Evolutionary conservation across 164 flowering plant species (phyloP), one percentile per base, ranked within the genome.

Genomic region (Chimonanthus salicifolius): DNA sequence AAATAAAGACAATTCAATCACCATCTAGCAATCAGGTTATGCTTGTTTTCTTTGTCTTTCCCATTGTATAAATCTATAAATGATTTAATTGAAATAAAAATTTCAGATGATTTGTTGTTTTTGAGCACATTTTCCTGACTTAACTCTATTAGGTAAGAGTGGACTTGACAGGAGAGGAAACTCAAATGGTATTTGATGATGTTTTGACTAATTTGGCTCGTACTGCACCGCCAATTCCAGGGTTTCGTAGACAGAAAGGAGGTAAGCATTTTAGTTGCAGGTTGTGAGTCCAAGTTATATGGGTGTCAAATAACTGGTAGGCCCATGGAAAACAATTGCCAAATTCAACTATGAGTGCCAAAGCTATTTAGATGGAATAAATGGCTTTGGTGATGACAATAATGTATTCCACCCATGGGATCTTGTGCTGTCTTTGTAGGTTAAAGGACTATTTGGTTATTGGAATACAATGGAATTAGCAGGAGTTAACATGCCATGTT

Each of bases 161-260:
- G 82, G 92, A 88, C 58, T 66, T 91, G 78, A 70, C 84, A 58
- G 91, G 90, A 47, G 80, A 78, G 73, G 85, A 87, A 47, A 91
- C 97, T 60, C 83, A 87, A 68, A 86, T 79, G 62, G 85, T 81
- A 45, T 89, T 85, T 79, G 85, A 83, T 74, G 77, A 77, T 50
- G 86, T 88, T 68, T 78, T 92, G 80, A 81, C 81, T 72, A 83
- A 85, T 79, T 84, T 92, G 74, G 91, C 86, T 69, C 85, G 85
- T 62, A 74, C 90, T 58, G 94, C 94, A 68, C 97, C 97, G 49
- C 92, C 94, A 7, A 75, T 90, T 83, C 97, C 97, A 48, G 94
- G 97, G 48, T 92, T 92, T 77, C 92, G 94, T 63, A 64, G 81
- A 76, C 75, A 79, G 63, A 92, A 90, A 88, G 92, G 97, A 85